Conservation (phyloP, 371 early-diverging fungal species). For the Actinomucor elegans region DNA sequence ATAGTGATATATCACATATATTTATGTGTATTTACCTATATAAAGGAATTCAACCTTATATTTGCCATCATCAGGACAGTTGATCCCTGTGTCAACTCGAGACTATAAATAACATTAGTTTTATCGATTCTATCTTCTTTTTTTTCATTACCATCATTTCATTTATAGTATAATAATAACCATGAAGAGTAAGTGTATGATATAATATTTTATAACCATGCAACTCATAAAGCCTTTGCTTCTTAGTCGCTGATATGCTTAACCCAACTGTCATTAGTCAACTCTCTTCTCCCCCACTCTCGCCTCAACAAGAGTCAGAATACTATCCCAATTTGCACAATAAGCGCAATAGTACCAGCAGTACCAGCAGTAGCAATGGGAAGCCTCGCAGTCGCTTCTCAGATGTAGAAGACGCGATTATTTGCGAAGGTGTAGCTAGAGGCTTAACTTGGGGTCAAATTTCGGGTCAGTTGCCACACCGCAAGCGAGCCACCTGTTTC, state of each 20-base stretch:
- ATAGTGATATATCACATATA: conserved; percentile 9
- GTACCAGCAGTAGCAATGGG: conserved; percentile 10
- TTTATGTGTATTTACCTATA: conserved; percentile 6
- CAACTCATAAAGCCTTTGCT: neutral
- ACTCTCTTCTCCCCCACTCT: conserved; percentile 38
- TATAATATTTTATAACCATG: neutral
- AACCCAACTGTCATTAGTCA: conserved; percentile 34
- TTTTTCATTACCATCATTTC: neutral
- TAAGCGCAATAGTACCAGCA: conserved; percentile 3
- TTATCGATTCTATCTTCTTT: neutral
- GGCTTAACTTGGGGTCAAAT: conserved; percentile 55
- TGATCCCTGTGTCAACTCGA: neutral
- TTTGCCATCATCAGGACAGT: neutral
- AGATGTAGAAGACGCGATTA: conserved; percentile 45
- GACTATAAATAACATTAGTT: no score
- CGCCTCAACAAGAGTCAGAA: conserved; percentile 24
- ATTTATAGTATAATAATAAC: neutral
- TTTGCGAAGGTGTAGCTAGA: conserved; percentile 50
- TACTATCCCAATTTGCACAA: neutral
- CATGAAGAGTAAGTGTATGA: conserved; percentile 34
- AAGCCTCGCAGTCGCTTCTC: conserved; percentile 55
- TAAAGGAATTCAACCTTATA: conserved; percentile 5
- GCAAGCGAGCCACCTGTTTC: conserved; percentile 54
- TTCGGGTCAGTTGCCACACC: conserved; percentile 49
- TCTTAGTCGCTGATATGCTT: conserved; percentile 44